Conservation (phyloP, 768 basidiomycete genomes). For the Suillus tomentosus region DNA sequence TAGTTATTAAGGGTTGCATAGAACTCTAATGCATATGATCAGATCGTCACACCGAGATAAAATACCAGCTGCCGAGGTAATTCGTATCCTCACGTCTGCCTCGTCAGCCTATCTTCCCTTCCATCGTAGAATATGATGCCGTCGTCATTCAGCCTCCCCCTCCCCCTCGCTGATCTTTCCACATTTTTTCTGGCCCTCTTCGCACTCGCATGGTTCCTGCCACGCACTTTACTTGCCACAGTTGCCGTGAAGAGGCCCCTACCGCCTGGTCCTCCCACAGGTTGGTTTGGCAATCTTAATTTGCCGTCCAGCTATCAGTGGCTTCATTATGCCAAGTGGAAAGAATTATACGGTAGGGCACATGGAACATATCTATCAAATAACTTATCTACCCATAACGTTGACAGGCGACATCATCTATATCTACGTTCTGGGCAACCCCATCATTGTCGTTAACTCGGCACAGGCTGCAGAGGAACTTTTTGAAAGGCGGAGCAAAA, state of each 20-base stretch:
- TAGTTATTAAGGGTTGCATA: background rate
- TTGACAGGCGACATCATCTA: slow-evolving; percentile 48
- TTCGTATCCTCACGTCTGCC: background rate
- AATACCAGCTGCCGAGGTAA: background rate
- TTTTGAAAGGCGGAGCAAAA: slow-evolving; percentile 45
- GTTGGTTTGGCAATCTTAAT: slow-evolving; percentile 36
- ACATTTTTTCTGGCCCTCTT: slow-evolving; percentile 12
- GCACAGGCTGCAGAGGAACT: slow-evolving; percentile 43
- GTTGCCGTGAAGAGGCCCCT: slow-evolving; percentile 18
- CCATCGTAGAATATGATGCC: slow-evolving; percentile 9
- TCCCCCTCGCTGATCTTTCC: slow-evolving; percentile 1
- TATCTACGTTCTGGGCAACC: slow-evolving; percentile 45
- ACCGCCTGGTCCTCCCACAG: slow-evolving; percentile 45
- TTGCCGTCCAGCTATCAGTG: slow-evolving; percentile 44
- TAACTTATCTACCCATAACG: background rate
- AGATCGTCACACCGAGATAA: background rate
- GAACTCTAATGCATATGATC: background rate
- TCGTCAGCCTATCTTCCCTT: background rate
- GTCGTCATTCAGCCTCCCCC: slow-evolving; percentile 2
- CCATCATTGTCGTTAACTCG: slow-evolving; percentile 49
- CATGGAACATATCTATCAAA: background rate
- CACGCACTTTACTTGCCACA: slow-evolving; percentile 14
- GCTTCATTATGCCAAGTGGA: slow-evolving; percentile 49
- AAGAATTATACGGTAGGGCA: slow-evolving; percentile 40
- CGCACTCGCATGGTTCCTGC: slow-evolving; percentile 14